Base-by-base conservation (phyloP, 1,284 basidiomycete genomes). In the Boletus hoseneyae region DNA sequence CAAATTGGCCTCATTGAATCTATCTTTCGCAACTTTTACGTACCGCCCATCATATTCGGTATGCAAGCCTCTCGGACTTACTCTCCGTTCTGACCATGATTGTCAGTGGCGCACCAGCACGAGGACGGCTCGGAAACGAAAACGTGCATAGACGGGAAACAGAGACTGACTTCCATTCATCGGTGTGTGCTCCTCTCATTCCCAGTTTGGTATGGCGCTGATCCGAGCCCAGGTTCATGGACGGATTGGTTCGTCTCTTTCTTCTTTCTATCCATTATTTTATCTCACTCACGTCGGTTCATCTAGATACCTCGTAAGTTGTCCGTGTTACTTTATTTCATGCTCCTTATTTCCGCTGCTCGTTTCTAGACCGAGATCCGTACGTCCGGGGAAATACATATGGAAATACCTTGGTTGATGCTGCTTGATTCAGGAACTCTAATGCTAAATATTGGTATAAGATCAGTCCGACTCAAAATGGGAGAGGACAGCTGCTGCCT, bases 61-160 rank as follows among this genome's bases (percentile, higher is more conserved):
- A 56, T 6, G 75, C 18, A 0, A 6, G 6, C 15, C 6, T 30
- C 30, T 7, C n/a, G 21, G 3, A 10, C 11, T 6, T 11, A 5
- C 15, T 10, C 4, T 29, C 18, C 13, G 15, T 29, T 30, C 51
- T 55, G 6, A 55, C 44, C 6, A 10, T 5, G 15, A 1, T 15
- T 11, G 9, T 23, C 42, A 69, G 64, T 66, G 11, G 40, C 52
- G 4, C 64, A 69, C 32, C 67, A 66, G 34, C 53, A 69, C 19
- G 76, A 82, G 1, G 83, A 87, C 57, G 86, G 85, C 0, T 69
- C 74, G 1, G 84, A 87, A 57, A 72, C 65, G 0, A 79, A 78
- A 52, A 81, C 78, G 0, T 89, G 86, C 54, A 87, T 90, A 13
- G 87, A 89, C 58, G 87, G 87, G 8, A 90, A 90, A 60, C 87